Evolutionary conservation across 495 filamentous ascomycete genomes (phyloP).

Genomic region (Trichoderma parareesei): DNA sequence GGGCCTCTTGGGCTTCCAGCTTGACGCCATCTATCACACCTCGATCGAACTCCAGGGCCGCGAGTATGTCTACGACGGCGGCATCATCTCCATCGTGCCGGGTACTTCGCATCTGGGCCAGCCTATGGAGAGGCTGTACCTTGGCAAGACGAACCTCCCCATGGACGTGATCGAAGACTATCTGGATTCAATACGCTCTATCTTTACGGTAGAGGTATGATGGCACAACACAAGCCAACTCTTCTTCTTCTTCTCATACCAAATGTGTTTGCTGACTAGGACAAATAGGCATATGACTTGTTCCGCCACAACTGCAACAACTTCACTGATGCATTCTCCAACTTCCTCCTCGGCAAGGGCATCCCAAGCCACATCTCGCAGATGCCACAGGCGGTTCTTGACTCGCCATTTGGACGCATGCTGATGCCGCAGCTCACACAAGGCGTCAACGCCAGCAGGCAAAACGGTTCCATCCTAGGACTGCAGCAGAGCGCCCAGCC

Average conservation of each 20-base stretch:
- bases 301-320: constrained; percentile 94
- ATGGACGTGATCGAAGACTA: constrained; percentile 84
- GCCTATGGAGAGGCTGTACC: constrained; percentile 65
- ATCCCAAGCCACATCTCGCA: constrained; percentile 87
- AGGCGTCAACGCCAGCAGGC: constrained; percentile 61
- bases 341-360: constrained; percentile 80
- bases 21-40: constrained; percentile 90
- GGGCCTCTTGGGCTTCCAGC: constrained; percentile 57
- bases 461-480: constrained; percentile 41
- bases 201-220: constrained; percentile 73
- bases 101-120: constrained; percentile 78
- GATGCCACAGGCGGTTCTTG: constrained; percentile 76
- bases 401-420: constrained; percentile 89
- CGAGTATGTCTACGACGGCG: constrained; percentile 49
- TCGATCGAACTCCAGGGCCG: constrained; percentile 70
- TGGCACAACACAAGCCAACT: constrained; percentile 6
- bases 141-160: constrained; percentile 73
- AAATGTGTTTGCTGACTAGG: constrained; percentile 11
- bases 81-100: constrained; percentile 71
- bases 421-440: constrained; percentile 71
- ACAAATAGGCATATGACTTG: constrained; percentile 68
- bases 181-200: constrained; percentile 67
- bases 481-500: constrained; percentile 30
- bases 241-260: constrained; percentile 4
- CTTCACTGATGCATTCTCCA: constrained; percentile 88